A percentile compares a stretch with the other conserved stretches of the same genome.
These are phyloP conservation scores for Mycena indigotica DNA, from an alignment of 768 basidiomycete species.

Conservation along the genomic window DNA sequence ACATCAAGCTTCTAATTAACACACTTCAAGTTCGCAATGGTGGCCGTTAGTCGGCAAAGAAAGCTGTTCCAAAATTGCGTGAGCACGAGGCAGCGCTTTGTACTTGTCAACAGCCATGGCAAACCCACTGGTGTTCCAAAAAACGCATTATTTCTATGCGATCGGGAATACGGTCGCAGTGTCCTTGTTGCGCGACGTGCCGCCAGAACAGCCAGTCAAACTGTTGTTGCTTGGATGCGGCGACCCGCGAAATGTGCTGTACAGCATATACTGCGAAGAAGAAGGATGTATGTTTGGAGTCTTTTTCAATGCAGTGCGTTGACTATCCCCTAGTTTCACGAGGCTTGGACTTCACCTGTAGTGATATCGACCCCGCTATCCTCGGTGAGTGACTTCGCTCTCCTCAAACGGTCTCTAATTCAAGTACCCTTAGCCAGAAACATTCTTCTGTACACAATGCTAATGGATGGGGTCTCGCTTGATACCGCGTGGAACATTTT, in stretches of 20 bases:
- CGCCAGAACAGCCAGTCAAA: constrained; percentile 42
- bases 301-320: not conserved
- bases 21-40: no score
- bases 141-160: constrained; percentile 45
- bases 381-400: constrained; percentile 36
- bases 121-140: not conserved
- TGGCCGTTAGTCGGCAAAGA: no score
- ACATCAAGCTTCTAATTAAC: no score
- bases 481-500: constrained; percentile 47
- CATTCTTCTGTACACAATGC: constrained; percentile 45
- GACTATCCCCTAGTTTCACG: constrained; percentile 22
- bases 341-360: constrained; percentile 50
- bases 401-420: no score
- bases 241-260: constrained; percentile 51
- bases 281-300: constrained; percentile 19
- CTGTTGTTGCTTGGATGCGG: constrained; percentile 51
- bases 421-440: constrained; percentile 50
- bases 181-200: constrained; percentile 41
- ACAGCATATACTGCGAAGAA: constrained; percentile 36
- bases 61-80: not conserved
- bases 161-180: constrained; percentile 55
- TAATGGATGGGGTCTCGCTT: constrained; percentile 33
- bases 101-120: not conserved
- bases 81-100: not conserved
- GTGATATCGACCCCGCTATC: constrained; percentile 50